Percentiles rank a stretch among this genome's conserved stretches.
Conservation (phyloP, 768 basidiomycete species). For the Auricularia sp. region DNA sequence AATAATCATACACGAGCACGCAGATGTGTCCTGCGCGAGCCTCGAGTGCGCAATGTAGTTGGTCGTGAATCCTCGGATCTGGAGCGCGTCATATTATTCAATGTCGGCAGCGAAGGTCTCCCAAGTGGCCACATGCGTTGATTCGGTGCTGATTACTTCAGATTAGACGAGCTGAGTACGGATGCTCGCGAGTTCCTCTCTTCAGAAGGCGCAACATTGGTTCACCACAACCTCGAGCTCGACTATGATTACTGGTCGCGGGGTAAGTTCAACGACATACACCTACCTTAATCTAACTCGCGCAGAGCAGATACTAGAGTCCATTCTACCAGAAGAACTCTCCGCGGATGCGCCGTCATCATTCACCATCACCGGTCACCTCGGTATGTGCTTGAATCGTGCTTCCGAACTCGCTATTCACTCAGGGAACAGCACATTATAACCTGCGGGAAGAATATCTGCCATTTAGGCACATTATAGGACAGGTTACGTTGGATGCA, state of each 20-base stretch:
- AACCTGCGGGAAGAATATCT: constrained; percentile 87
- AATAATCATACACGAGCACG: constrained; percentile 13
- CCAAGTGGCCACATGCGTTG: constrained; percentile 2
- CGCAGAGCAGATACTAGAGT: constrained; percentile 73
- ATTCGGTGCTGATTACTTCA: constrained; percentile 22
- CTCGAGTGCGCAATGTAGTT: constrained; percentile 53
- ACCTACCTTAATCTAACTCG: background rate
- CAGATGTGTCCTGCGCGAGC: constrained; percentile 57
- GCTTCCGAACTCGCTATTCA: background rate
- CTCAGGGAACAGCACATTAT: constrained; percentile 56
- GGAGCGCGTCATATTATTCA: constrained; percentile 56
- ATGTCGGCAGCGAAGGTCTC: constrained; percentile 51
- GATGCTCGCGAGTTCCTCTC: constrained; percentile 47
- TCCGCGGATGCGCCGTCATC: constrained; percentile 73
- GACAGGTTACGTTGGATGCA: constrained; percentile 85
- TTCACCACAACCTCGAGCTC: constrained; percentile 50
- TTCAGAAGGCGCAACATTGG: constrained; percentile 44
- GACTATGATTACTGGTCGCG: constrained; percentile 85
- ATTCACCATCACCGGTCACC: constrained; percentile 83
- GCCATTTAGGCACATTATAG: constrained; percentile 84
- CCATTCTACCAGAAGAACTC: constrained; percentile 70
- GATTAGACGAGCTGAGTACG: constrained; percentile 58
- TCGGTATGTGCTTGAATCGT: constrained; percentile 42
- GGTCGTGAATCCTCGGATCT: constrained; percentile 38
- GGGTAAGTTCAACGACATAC: constrained; percentile 33